These are phyloP conservation scores for Apiospora sp. DNA, from an alignment of 2,329 filamentous ascomycete species.

Conservation along the genomic window DNA sequence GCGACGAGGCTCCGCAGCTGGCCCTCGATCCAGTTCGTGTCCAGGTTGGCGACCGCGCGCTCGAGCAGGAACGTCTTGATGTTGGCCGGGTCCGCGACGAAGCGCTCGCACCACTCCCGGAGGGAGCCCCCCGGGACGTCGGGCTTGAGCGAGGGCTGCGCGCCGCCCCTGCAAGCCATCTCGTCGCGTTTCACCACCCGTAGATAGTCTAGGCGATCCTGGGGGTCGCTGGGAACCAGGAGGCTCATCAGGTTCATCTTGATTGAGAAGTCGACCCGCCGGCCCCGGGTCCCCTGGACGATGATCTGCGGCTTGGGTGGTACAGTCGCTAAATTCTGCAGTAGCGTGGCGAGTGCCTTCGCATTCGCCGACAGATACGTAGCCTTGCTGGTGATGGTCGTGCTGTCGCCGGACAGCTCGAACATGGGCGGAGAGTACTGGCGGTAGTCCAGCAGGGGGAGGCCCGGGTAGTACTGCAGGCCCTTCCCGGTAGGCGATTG, in stretches of 20 bases:
- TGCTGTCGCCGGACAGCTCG: slow-evolving; percentile 57
- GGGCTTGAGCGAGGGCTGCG: slow-evolving; percentile 51
- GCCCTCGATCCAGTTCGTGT: slow-evolving; percentile 62
- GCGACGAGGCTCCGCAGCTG: slow-evolving; percentile 60
- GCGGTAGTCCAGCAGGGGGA: slow-evolving; percentile 59
- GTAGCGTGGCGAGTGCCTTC: slow-evolving; percentile 53
- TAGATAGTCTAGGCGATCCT: slow-evolving; percentile 59
- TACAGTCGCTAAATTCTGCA: slow-evolving; percentile 57
- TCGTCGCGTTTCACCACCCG: slow-evolving; percentile 59
- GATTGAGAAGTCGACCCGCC: slow-evolving; percentile 59
- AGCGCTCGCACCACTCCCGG: slow-evolving; percentile 58
- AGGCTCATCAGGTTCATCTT: slow-evolving; percentile 63
- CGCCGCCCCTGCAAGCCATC: slow-evolving; percentile 54
- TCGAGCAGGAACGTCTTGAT: slow-evolving; percentile 61
- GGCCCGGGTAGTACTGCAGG: slow-evolving; percentile 52
- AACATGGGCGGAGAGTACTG: slow-evolving; percentile 61
- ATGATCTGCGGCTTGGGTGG: slow-evolving; percentile 63
- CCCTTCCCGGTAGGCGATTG: slow-evolving; percentile 32
- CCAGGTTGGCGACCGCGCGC: slow-evolving; percentile 61
- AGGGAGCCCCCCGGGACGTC: slow-evolving; percentile 53
- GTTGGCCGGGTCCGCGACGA: slow-evolving; percentile 52
- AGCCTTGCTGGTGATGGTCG: slow-evolving; percentile 55
- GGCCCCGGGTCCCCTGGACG: slow-evolving; percentile 55
- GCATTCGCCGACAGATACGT: slow-evolving; percentile 57
- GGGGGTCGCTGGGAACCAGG: slow-evolving; percentile 56